Evolutionary conservation across 2,329 filamentous ascomycete species (phyloP), one percentile per base, ranked within the genome.

Genomic region (Pseudomassariella vexata): DNA sequence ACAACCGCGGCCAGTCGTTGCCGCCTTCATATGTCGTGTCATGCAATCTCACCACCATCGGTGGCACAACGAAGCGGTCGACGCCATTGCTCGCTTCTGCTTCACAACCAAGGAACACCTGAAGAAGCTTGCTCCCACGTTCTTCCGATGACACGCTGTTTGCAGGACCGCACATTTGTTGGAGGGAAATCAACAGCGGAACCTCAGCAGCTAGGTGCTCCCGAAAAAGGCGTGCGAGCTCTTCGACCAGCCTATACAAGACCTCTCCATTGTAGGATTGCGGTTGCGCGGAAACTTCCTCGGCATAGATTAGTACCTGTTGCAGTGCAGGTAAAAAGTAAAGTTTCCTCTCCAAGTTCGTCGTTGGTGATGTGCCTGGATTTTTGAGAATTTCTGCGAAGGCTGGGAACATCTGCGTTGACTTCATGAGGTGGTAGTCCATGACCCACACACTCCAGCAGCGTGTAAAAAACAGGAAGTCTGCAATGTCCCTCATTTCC

Each of bases 401-500:
- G 4, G 37, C 42, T 5, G 57, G 55, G 20, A 60, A 49, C 34
- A 57, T 46, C 12, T 27, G 29, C 6, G 31, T 39, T 36, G 58
- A 53, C 35, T 58, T 52, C 2, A 46, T 35, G 5, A 35, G 36
- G 24, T 59, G 56, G 25, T 60, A 50, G 26, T 52, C 48, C 9
- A 52, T 39, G 3, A 59, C 28, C 39, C 49, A 54, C 5, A 44
- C 32, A n/a, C 39, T 43, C 49, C 52, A 57, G 19, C 40, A 44
- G 11, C 47, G 47, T n/a, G 44, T 43, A 23, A 57, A 50, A 19
- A 49, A 55, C 7, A 50, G 24, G 21, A 62, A 45, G 32, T 60
- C 57, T 2, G 42, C 24, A n/a, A 54, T 39, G 25, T 59, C 55
- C 18, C 42, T 31, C 1, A 39, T 24, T n/a, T 36, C 24, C 5